These are phyloP conservation scores for Macrophomina pseudophaseolina DNA, from an alignment of 2,329 filamentous ascomycete genomes.

Conservation along the genomic window DNA sequence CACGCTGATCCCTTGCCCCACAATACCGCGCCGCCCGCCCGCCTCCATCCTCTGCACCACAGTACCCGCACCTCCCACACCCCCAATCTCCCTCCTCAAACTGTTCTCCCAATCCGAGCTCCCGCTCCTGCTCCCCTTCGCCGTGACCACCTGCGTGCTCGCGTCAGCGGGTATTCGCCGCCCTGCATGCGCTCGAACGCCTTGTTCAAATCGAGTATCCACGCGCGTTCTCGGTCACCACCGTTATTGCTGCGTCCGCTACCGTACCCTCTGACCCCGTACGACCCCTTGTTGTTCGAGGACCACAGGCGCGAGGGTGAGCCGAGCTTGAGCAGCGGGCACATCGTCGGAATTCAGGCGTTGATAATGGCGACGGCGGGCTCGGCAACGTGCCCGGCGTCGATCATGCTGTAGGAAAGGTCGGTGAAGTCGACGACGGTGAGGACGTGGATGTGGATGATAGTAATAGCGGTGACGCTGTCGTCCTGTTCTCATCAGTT, in stretches of 20 bases:
- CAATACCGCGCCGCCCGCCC: background rate
- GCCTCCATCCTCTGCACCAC: background rate
- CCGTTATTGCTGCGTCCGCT: background rate
- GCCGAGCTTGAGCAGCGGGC: constrained; percentile 41
- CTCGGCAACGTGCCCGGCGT: constrained; percentile 45
- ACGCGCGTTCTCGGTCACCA: background rate
- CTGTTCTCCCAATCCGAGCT: background rate
- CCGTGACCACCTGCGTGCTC: background rate
- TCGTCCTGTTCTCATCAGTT: background rate
- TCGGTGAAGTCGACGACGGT: constrained; percentile 42
- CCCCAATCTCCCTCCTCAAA: background rate
- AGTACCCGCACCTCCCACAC: background rate
- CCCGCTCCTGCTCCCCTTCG: background rate
- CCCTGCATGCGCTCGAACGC: constrained; percentile 9
- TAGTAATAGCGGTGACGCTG: constrained; percentile 46
- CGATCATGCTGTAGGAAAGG: constrained; percentile 42
- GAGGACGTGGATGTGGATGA: constrained; percentile 43
- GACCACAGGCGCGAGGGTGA: background rate
- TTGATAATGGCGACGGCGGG: constrained; percentile 47
- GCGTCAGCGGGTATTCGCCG: constrained; percentile 12
- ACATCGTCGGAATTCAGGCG: constrained; percentile 49
- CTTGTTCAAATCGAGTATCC: background rate
- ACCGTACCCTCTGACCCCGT: background rate
- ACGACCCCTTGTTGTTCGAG: background rate
- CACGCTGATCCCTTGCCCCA: background rate